Conservation (phyloP, 306 rosid species). For the Arachis hypogaea region DNA sequence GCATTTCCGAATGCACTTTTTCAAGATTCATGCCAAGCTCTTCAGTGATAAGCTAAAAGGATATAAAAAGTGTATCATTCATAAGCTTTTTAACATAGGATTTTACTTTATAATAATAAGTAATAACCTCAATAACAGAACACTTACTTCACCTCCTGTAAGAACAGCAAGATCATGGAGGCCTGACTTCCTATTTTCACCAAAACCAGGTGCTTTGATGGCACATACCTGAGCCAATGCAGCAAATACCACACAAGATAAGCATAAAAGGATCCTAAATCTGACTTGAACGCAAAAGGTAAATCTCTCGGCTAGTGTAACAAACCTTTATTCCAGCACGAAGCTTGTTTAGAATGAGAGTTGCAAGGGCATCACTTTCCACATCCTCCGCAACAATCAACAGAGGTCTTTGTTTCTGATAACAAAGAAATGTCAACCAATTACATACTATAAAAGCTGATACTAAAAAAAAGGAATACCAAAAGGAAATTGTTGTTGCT, state of each 20-base stretch:
- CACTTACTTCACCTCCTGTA: conserved; percentile 82
- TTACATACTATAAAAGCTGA: too few relatives aligned
- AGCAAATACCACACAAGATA: conserved; percentile 3
- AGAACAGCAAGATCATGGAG: conserved; percentile 92
- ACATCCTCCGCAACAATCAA: conserved; percentile 91
- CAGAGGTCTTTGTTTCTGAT: conserved; percentile 87
- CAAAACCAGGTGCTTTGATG: conserved; percentile 97
- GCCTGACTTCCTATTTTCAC: conserved; percentile 84
- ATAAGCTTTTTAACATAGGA: conserved; percentile 4
- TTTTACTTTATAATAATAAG: too few relatives aligned
- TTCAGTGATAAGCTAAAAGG: conserved; percentile 76
- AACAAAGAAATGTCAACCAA: conserved; percentile 30
- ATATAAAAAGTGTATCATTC: conserved; percentile 23
- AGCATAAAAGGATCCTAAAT: conserved; percentile 15
- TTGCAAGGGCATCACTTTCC: conserved; percentile 94
- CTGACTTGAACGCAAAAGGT: neutral
- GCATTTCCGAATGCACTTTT: conserved; percentile 74
- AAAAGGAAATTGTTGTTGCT: conserved; percentile 9
- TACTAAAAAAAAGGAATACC: neutral
- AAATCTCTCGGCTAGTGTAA: neutral
- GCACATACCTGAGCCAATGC: conserved; percentile 77
- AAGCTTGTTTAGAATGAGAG: conserved; percentile 88
- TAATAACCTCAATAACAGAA: neutral
- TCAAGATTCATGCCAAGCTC: conserved; percentile 96
- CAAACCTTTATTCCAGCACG: conserved; percentile 98